Evolutionary conservation across 768 basidiomycete species (phyloP).

Genomic region (Kwoniella shandongensis): DNA sequence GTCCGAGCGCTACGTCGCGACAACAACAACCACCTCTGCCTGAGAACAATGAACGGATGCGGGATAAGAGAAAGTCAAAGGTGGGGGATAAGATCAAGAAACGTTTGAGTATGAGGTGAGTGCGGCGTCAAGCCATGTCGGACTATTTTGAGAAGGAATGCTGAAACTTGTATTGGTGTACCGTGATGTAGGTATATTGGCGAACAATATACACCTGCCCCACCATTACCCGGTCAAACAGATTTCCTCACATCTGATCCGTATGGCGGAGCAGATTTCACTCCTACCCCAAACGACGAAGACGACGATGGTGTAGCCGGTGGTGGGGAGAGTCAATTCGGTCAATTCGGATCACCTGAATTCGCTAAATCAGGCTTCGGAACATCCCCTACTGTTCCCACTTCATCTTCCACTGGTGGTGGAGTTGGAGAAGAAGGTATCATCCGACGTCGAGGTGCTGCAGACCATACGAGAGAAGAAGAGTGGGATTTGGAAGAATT

Average conservation of each 20-base stretch:
- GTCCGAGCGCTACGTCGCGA: no score
- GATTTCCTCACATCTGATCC: slow-evolving; percentile 35
- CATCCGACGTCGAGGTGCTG: slow-evolving; percentile 62
- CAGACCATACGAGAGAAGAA: slow-evolving; percentile 50
- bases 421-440: slow-evolving; percentile 54
- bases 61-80: slow-evolving; percentile 55
- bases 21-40: slow-evolving; percentile 20
- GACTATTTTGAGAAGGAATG: no score
- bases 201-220: slow-evolving; percentile 19
- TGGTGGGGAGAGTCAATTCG: slow-evolving; percentile 50
- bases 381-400: slow-evolving; percentile 3
- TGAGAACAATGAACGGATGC: slow-evolving; percentile 12
- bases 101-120: slow-evolving; percentile 92
- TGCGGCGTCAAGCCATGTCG: no score
- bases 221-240: slow-evolving; percentile 33
- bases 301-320: slow-evolving; percentile 21
- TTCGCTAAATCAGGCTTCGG: slow-evolving; percentile 59
- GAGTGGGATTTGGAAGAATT: slow-evolving; percentile 63
- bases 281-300: slow-evolving; percentile 18
- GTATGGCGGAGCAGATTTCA: slow-evolving; percentile 25
- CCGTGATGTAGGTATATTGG: slow-evolving; percentile 25
- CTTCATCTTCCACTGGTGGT: slow-evolving; percentile 16
- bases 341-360: slow-evolving; percentile 53
- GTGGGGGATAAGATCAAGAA: slow-evolving; percentile 92
- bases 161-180: not conserved